Evolutionary conservation across 2,329 filamentous ascomycete species (phyloP), one percentile per base, ranked within the genome.

Genomic region (Microsporum ferrugineum): DNA sequence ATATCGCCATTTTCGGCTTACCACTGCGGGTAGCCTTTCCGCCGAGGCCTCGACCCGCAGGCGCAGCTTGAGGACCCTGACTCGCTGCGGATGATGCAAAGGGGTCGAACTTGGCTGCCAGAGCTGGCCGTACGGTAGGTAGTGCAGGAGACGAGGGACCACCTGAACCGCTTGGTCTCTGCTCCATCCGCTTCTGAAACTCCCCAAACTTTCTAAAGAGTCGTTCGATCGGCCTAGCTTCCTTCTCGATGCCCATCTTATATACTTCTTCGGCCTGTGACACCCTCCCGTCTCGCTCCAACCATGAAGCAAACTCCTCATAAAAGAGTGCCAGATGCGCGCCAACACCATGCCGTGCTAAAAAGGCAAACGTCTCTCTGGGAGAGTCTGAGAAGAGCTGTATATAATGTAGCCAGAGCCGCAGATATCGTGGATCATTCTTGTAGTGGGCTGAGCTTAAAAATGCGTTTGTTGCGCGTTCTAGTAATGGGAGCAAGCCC

Each of bases 181-280:
- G 82, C n/a, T 86, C 84, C 62, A 84, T 84, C 64, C 94, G 82
- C 67, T 87, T 82, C 75, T 95, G 87, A 68, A 99, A 99, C 72
- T 97, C 92, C 68, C 84, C 86, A 75, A 91, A 96, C 75, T 96
- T 97, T 70, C 94, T 87, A 61, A 91, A 71, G 65, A 99, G 77
- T 51, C 94, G 83, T 71, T 91, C 87, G 0, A 84, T 82, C 1
- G 94, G 94, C 41, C 89, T 82, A 2, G 94, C 94, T 68, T 95
- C 91, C 47, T 86, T 85, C 72, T 96, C 89, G 60, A 99, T 87
- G 1, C 94, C 94, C 65, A 96, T 79, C 67, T 87, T 86, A 72
- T 95, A 97, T 0, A 99, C 88, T 73, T 99, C 94, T 68, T 96
- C 91, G 0, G 94, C 92, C 73, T 99, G 94, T 27, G 80, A 82